Evolutionary conservation across 225 moss, liverwort and hornwort genomes (phyloP), one percentile per base, ranked within the genome.

Genomic region (Bryoerythrophyllum caledonicum): DNA sequence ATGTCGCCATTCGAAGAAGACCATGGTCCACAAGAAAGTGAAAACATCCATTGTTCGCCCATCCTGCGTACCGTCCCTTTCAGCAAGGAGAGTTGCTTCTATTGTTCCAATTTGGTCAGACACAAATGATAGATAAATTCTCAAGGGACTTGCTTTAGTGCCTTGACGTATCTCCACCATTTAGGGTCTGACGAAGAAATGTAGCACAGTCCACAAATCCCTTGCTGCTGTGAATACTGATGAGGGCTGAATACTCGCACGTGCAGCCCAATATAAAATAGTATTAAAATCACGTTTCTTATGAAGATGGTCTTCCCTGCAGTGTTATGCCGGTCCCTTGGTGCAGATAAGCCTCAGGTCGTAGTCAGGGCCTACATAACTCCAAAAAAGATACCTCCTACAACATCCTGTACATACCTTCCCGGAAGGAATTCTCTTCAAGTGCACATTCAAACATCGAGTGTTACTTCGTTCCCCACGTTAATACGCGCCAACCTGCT

Each of bases 401-500:
- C 34, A 46, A 76, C 30, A 6, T 58, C 57, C 21, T 76, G 59
- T 67, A 67, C 59, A 59, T 59, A 76, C 46, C 67, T 59, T 59
- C 34, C 34, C 25, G 58, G 17, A 30, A 54, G 24, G 46, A 7
- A 20, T 21, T 21, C 26, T 21, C 43, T 30, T 25, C 44, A 66
- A 56, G 41, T 40, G 65, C 46, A 59, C 41, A 48, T 48, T 76
- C 61, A 76, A 27, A n/a, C 61, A 52, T 68, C 11, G 25, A 49
- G 52, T 38, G 69, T 27, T 16, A 61, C 52, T 20, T 60, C 27
- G 44, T 71, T 63, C 32, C 38, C 75, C 60, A 48, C n/a, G 48
- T 64, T 38, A 72, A 67, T 38, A 58, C 70, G 67, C 53, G 53
- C 65, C 60, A 83, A 59, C 21, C 83, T 75, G 7, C 14, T 52